These are phyloP conservation scores for Moricandia arvensis DNA, from an alignment of 345 rosid species.

Conservation along the genomic window DNA sequence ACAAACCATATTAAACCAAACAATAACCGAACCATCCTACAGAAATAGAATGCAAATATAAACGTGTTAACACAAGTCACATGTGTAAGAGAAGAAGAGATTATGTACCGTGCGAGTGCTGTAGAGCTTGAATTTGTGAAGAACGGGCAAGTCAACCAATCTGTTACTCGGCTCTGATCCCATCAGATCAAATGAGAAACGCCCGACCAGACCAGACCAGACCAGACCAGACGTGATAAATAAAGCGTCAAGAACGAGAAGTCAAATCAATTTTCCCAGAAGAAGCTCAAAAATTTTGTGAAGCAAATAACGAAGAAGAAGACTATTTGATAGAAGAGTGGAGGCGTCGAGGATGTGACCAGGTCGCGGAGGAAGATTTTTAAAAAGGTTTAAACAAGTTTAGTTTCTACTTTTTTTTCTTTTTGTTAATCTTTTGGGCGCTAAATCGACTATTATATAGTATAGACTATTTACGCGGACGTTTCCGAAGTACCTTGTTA, in stretches of 20 bases:
- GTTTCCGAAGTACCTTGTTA: neutral
- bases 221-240: neutral
- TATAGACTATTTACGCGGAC: slow-evolving; percentile 3
- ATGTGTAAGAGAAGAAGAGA: neutral
- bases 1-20: slow-evolving; percentile 2
- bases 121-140: slow-evolving; percentile 81
- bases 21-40: neutral
- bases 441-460: neutral
- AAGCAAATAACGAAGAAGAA: neutral
- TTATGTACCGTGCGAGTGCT: slow-evolving; percentile 67
- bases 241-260: neutral
- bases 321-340: slow-evolving; percentile 14
- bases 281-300: neutral
- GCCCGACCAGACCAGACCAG: slow-evolving; percentile 18
- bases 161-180: slow-evolving; percentile 37
- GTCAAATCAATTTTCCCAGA: neutral
- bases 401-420: neutral
- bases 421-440: slow-evolving; percentile 24
- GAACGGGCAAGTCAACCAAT: slow-evolving; percentile 39
- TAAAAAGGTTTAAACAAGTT: neutral
- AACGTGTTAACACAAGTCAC: neutral
- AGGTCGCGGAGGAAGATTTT: slow-evolving; percentile 1
- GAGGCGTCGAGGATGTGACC: slow-evolving; percentile 31
- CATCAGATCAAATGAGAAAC: too few relatives aligned
- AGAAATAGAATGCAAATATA: neutral